Base-by-base conservation (phyloP, 2,329 filamentous ascomycete genomes). In the Conoideocrella luteorostrata region DNA sequence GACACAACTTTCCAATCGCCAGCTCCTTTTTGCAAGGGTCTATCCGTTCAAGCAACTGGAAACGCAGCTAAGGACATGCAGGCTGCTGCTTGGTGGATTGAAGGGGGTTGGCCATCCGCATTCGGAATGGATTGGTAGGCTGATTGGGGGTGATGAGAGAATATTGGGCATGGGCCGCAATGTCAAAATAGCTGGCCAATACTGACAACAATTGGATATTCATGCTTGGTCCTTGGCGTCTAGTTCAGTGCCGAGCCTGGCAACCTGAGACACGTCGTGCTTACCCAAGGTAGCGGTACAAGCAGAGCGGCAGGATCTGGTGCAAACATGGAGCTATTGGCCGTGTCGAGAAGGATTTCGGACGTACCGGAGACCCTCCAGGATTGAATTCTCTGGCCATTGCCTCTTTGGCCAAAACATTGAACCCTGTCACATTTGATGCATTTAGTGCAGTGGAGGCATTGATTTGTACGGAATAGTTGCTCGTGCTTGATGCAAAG, bases 61-160 rank as follows among this genome's bases (percentile, higher is more conserved):
- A 5, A 36, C 39, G 47, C 43, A 44, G 45, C 43, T 48, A 50
- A 50, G 11, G 33, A 21, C 38, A 22, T 21, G 36, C 42, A 36
- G 41, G 36, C 45, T 47, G 41, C 41, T 46, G 39, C 41, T 21
- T 36, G 26, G 24, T 7, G n/a, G n/a, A n/a, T n/a, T n/a, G n/a
- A n/a, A n/a, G n/a, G 26, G n/a, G 29, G 7, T 24, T 38, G 20
- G 12, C 34, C 37, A 38, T 44, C 50, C 50, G 50, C 50, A 49
- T 52, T 39, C 41, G 50, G 50, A 47, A 52, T 51, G 45, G 43
- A 34, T n/a, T n/a, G n/a, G n/a, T n/a, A n/a, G n/a, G n/a, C n/a
- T n/a, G n/a, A n/a, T n/a, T n/a, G n/a, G n/a, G n/a, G n/a, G n/a
- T n/a, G n/a, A n/a, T n/a, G n/a, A n/a, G n/a, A n/a, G n/a, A n/a